Base-by-base conservation (phyloP, 805 yeast genomes). In the Wickerhamomyces subpelliculosus region DNA sequence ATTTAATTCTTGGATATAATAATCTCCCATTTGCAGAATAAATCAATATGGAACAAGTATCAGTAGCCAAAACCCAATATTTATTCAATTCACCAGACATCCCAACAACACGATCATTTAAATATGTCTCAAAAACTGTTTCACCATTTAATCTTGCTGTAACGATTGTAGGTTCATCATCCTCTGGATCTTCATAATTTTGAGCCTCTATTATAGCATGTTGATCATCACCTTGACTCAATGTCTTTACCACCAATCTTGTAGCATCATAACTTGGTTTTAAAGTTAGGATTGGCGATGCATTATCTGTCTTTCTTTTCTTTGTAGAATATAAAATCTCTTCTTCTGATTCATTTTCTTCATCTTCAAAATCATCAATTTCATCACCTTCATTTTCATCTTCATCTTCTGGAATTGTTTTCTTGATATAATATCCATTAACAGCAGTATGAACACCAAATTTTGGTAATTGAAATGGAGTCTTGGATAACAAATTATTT, bases 391-490 rank as follows among this genome's bases (percentile, higher is more conserved):
- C 57, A 18, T 48, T 53, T 11, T 48, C 57, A 7, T 44, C 38
- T 23, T 42, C 52, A 13, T 51, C 51, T 14, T 52, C 51, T 4
- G 40, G 35, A 7, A 49, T 46, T 4, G 50, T 63, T 55, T 47
- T 58, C 39, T 38, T 58, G 10, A 62, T 41, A 37, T 70, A 64
- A 12, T 70, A 57, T 0, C 88, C 84, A 54, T 75, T 70, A 0
- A 83, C 80, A 6, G 81, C 61, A 0, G 88, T 72, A 37, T 73
- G 81, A 1, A 84, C 51, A 1, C 93, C 93, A 21, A 72, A 50
- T 40, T 78, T 64, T 0, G 93, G 93, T 5, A 83, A 51, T 2
- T 64, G 56, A 44, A 71, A 64, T n/a, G 72, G 43, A 19, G 78
- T 40, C 43, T 68, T 58, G 13, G 80, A 64, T 41, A 80, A 32